Percentiles rank a stretch among this genome's conserved stretches.
phyloP scores from a whole-genome alignment of 345 rosid species.

The Litchi chinensis region DNA sequence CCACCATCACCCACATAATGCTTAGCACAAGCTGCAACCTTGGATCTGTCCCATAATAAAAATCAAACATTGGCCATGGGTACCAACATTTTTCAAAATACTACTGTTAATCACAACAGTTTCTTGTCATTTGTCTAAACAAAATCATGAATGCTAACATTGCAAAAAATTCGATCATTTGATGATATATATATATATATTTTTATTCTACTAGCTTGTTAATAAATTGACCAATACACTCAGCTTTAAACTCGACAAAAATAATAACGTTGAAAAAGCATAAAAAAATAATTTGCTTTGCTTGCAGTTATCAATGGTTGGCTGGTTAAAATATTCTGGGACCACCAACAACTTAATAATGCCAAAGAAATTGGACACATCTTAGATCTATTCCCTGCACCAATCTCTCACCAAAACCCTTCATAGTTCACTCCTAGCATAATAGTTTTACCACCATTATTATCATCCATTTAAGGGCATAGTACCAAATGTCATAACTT shows the following conservation, averaged over 20 bases:
- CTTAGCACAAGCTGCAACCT: slow-evolving; percentile 92
- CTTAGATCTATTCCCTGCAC: background rate
- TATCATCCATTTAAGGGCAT: too few relatives aligned
- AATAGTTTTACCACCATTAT: too few relatives aligned
- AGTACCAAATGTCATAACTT: too few relatives aligned
- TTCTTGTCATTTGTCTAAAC: background rate
- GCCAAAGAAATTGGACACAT: background rate
- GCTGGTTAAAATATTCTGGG: background rate
- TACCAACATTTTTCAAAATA: background rate
- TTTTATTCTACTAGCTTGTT: background rate
- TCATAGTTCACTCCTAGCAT: background rate
- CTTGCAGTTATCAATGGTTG: background rate
- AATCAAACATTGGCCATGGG: background rate
- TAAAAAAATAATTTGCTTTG: background rate
- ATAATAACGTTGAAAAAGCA: background rate
- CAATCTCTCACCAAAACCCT: background rate
- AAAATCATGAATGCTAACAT: too few relatives aligned
- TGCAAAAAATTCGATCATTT: background rate
- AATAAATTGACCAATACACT: too few relatives aligned
- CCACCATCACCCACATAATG: slow-evolving; percentile 98
- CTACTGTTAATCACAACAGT: background rate
- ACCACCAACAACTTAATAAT: background rate
- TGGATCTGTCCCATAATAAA: slow-evolving; percentile 43
- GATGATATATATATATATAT: too few relatives aligned
- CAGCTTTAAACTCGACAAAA: background rate